Conservation (phyloP, 371 early-diverging fungal genomes). For the Rhizopus stolonifer region DNA sequence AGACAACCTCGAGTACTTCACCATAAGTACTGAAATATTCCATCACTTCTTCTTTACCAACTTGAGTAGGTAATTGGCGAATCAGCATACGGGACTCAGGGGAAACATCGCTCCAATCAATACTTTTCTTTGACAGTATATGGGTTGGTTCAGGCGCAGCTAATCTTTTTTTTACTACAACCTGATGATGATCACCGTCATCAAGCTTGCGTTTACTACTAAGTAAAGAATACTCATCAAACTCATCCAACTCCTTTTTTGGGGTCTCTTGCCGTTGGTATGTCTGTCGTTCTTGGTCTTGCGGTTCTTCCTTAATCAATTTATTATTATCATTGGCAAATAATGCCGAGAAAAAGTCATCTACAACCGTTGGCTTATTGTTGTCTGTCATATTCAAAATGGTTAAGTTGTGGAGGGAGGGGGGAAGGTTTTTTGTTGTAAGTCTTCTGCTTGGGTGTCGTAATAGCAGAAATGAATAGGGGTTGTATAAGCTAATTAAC, state of each 20-base stretch:
- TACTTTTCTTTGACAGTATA: conserved; percentile 27
- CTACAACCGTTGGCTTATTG: conserved; percentile 36
- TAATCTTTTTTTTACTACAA: conserved; percentile 11
- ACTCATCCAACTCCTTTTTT: conserved; percentile 39
- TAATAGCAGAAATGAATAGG: neutral
- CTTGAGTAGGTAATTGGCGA: conserved; percentile 36
- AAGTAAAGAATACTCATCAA: conserved; percentile 51
- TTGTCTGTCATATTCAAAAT: conserved; percentile 1
- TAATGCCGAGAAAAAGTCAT: conserved; percentile 50
- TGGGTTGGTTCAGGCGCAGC: conserved; percentile 13
- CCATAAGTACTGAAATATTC: conserved; percentile 50
- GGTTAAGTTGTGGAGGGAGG: no score
- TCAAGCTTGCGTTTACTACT: conserved; percentile 26
- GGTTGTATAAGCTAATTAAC: neutral
- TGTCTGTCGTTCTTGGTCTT: conserved; percentile 10
- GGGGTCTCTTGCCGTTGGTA: conserved; percentile 1
- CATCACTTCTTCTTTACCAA: conserved; percentile 35
- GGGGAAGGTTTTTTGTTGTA: no score
- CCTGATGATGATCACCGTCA: conserved; percentile 7
- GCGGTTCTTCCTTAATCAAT: conserved; percentile 39
- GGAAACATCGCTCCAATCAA: conserved; percentile 29
- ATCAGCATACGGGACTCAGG: conserved; percentile 48
- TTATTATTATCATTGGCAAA: conserved; percentile 33
- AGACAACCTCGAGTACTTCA: conserved; percentile 39
- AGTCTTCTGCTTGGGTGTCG: neutral